A percentile compares a stretch with the other conserved stretches of the same genome.
Evolutionary conservation across 306 rosid species (phyloP).

Genomic region (Prunus salicina): DNA sequence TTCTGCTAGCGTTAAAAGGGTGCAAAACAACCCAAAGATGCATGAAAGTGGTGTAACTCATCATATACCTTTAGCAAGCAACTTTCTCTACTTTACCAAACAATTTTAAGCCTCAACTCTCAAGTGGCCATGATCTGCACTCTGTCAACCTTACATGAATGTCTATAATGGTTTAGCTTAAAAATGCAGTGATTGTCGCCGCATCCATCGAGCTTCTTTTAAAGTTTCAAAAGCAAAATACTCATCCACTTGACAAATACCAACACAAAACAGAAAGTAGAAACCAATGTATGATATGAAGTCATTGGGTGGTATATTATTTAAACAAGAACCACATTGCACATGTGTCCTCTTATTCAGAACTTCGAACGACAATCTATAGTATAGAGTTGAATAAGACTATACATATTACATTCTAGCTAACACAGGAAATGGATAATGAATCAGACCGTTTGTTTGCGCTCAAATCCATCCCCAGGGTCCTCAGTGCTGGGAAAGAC

Average conservation of each 20-base stretch:
- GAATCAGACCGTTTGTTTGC: slow-evolving; percentile 58
- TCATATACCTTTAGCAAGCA: neutral
- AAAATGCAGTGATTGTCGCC: neutral
- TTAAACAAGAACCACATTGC: neutral
- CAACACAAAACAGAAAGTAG: neutral
- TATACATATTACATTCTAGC: neutral
- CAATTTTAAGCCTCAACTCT: neutral
- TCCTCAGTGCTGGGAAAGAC: slow-evolving; percentile 59
- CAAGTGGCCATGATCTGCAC: neutral
- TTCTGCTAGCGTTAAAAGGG: neutral
- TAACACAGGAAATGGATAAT: slow-evolving; percentile 1
- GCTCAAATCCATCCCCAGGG: slow-evolving; percentile 57
- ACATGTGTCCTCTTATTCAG: neutral
- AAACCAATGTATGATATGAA: neutral
- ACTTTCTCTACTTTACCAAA: neutral
- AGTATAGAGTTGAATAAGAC: neutral
- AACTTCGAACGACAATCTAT: slow-evolving; percentile 1
- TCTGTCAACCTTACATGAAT: neutral
- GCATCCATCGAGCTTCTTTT: neutral
- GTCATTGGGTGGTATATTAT: neutral
- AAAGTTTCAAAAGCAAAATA: neutral
- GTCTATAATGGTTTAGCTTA: neutral
- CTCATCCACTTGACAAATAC: neutral
- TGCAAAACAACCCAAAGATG: neutral
- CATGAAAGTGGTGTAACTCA: neutral